phyloP scores from a whole-genome alignment of 2,329 filamentous ascomycete species.

The Paracoccidioides brasiliensis region DNA sequence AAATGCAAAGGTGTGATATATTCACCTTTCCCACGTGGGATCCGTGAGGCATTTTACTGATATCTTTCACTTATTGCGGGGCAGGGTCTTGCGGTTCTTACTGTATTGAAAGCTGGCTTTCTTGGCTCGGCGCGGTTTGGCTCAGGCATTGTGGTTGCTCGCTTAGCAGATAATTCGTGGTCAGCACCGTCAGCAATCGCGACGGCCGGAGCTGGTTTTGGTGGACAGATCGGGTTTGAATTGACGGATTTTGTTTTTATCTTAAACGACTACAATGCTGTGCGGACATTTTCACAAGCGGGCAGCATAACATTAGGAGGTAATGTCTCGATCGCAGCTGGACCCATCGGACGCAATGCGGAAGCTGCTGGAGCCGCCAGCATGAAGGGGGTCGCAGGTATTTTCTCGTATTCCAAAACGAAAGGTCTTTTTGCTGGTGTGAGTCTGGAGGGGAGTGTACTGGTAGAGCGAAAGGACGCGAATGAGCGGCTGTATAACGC shows the following conservation, averaged over 20 bases:
- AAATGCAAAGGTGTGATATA: constrained; percentile 61
- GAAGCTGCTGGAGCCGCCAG: constrained; percentile 92
- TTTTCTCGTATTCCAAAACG: constrained; percentile 96
- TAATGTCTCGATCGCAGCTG: constrained; percentile 90
- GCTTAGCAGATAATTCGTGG: constrained; percentile 36
- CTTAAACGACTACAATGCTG: constrained; percentile 77
- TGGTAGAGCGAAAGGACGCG: constrained; percentile 89
- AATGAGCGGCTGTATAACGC: constrained; percentile 92
- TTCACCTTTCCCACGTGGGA: not conserved
- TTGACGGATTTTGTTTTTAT: constrained; percentile 78
- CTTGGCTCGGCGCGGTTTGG: constrained; percentile 38
- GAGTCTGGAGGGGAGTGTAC: constrained; percentile 79
- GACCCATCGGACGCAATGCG: constrained; percentile 84
- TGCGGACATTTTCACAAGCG: constrained; percentile 85
- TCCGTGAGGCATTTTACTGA: not conserved
- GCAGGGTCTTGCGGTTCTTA: constrained; percentile 38
- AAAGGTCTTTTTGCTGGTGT: constrained; percentile 96
- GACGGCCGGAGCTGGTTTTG: constrained; percentile 37
- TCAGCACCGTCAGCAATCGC: constrained; percentile 38
- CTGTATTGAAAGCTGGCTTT: constrained; percentile 39
- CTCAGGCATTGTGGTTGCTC: constrained; percentile 37
- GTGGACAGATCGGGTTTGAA: constrained; percentile 40
- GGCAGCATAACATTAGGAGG: constrained; percentile 87
- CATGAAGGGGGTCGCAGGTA: constrained; percentile 72
- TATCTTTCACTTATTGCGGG: not conserved